Evolutionary conservation across 2,329 filamentous ascomycete genomes (phyloP).

Genomic region (Mollisia scopiformis): DNA sequence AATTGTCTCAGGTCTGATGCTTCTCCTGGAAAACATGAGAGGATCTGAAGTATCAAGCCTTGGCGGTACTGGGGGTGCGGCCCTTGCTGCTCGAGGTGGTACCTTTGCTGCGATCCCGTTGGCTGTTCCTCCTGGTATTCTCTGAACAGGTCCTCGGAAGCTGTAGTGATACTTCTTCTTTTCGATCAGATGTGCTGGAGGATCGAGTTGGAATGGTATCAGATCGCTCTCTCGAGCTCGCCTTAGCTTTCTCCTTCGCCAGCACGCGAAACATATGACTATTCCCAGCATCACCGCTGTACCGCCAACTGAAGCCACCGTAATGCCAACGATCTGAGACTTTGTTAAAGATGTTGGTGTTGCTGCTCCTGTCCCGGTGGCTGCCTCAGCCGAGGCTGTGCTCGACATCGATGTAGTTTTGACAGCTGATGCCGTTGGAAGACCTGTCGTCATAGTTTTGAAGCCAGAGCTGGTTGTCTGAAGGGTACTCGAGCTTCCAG

Average conservation of each 20-base stretch:
- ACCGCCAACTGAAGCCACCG: slow-evolving; percentile 55
- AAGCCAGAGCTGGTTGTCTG: not conserved
- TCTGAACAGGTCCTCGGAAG: slow-evolving; percentile 20
- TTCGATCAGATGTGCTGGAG: slow-evolving; percentile 24
- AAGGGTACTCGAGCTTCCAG: not conserved
- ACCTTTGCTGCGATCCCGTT: slow-evolving; percentile 29
- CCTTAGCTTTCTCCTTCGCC: slow-evolving; percentile 37
- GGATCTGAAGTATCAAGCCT: slow-evolving; percentile 31
- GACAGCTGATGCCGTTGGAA: slow-evolving; percentile 10
- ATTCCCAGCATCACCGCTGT: slow-evolving; percentile 51
- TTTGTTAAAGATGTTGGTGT: slow-evolving; percentile 17
- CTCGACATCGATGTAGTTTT: slow-evolving; percentile 18
- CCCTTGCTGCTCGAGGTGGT: slow-evolving; percentile 27
- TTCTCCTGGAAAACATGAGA: slow-evolving; percentile 37
- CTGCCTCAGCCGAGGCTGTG: slow-evolving; percentile 23
- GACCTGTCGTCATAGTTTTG: not conserved
- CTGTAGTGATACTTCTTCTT: slow-evolving; percentile 20
- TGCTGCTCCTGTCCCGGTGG: slow-evolving; percentile 8
- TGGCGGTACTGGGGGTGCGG: slow-evolving; percentile 29
- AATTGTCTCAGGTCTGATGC: slow-evolving; percentile 32
- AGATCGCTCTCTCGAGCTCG: slow-evolving; percentile 36
- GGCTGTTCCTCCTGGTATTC: slow-evolving; percentile 26
- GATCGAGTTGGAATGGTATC: slow-evolving; percentile 35
- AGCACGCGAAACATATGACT: slow-evolving; percentile 42
- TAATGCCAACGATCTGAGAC: slow-evolving; percentile 59